Evolutionary conservation across 352 stramenopile species (phyloP).

Genomic region (Phytophthora sojae): DNA sequence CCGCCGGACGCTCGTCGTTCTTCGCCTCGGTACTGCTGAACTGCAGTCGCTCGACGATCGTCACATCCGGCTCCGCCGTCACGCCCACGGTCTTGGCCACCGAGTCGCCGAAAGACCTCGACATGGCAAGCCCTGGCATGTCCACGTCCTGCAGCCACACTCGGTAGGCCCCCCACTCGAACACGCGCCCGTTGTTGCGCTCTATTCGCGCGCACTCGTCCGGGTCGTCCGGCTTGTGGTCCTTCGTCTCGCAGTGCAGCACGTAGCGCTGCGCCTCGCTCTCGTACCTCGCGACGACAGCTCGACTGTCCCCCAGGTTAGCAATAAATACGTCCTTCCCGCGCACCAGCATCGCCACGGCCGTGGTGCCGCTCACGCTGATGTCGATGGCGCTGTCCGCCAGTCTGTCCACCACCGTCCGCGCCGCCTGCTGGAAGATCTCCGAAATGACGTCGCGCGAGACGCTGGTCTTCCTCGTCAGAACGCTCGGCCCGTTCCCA

Average conservation of each 20-base stretch:
- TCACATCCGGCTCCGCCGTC: conserved; percentile 72
- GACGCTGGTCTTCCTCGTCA: conserved; percentile 30
- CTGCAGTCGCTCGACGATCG: conserved; percentile 47
- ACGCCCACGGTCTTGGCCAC: conserved; percentile 86
- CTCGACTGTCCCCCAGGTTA: conserved; percentile 81
- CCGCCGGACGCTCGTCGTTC: conserved; percentile 27
- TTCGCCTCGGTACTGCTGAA: conserved; percentile 28
- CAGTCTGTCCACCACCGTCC: conserved; percentile 50
- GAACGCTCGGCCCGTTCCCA: not conserved
- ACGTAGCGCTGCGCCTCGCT: conserved; percentile 47
- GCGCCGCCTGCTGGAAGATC: conserved; percentile 61
- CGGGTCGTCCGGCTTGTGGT: conserved; percentile 83
- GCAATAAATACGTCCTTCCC: conserved; percentile 73
- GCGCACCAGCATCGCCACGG: conserved; percentile 66
- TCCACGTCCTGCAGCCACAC: conserved; percentile 89
- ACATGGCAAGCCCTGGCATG: conserved; percentile 89
- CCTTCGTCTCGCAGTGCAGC: conserved; percentile 67
- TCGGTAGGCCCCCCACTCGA: conserved; percentile 79
- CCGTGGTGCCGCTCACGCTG: conserved; percentile 81
- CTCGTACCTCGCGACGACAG: conserved; percentile 57
- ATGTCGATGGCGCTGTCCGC: conserved; percentile 66
- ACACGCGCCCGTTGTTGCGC: conserved; percentile 76
- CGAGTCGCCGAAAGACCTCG: conserved; percentile 78
- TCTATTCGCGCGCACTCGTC: conserved; percentile 79
- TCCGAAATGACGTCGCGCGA: conserved; percentile 54